A percentile compares a stretch with the other conserved stretches of the same genome.
Conservation (phyloP, 2,329 filamentous ascomycete species). For the Arachnomyces sp. region DNA sequence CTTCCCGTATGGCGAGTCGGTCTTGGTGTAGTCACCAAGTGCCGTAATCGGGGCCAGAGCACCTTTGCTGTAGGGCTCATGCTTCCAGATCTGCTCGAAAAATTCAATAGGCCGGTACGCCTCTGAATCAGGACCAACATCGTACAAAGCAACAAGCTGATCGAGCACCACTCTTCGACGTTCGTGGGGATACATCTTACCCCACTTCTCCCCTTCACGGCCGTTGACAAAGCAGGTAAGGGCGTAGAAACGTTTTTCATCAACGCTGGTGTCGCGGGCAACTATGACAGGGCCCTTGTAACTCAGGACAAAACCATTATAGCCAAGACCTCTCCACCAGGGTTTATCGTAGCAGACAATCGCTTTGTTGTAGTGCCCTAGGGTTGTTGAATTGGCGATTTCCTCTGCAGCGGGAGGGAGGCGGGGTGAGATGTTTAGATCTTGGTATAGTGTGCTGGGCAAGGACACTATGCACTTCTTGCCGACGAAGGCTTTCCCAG, state of each 20-base stretch:
- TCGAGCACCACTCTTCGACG: conserved; percentile 21
- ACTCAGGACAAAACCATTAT: conserved; percentile 34
- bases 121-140: conserved; percentile 9
- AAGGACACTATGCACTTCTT: conserved; percentile 42
- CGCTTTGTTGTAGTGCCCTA: conserved; percentile 31
- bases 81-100: conserved; percentile 29
- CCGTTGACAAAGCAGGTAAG: conserved; percentile 37
- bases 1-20: conserved; percentile 22
- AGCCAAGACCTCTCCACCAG: conserved; percentile 24
- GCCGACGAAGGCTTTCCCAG: background rate
- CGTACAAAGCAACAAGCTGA: conserved; percentile 26
- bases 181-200: conserved; percentile 14
- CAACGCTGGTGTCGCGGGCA: conserved; percentile 33
- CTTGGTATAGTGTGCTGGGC: conserved; percentile 41
- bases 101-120: conserved; percentile 12
- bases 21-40: conserved; percentile 28
- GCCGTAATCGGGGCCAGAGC: conserved; percentile 30
- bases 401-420: conserved; percentile 23
- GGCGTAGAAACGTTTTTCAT: conserved; percentile 17
- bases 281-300: conserved; percentile 33
- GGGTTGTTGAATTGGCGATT: conserved; percentile 22
- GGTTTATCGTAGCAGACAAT: conserved; percentile 37
- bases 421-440: conserved; percentile 40
- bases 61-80: conserved; percentile 31
- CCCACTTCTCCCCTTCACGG: conserved; percentile 28